phyloP scores from a whole-genome alignment of 1,139 yeast species.

The Nakaseomyces kungkrabaensis region DNA sequence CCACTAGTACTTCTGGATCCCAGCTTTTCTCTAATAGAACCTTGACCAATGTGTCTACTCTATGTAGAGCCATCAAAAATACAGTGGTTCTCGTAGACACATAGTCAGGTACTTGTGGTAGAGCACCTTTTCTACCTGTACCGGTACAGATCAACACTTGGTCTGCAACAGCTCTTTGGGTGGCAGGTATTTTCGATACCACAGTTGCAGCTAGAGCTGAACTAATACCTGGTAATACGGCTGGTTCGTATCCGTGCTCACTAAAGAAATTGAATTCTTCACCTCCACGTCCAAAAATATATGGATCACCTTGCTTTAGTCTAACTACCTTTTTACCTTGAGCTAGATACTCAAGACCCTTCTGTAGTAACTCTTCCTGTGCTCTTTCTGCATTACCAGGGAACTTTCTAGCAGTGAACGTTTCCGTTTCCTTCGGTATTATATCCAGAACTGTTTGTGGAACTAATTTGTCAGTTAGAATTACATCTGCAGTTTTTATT shows the following conservation, averaged over 20 bases:
- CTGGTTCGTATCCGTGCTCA: conserved; percentile 57
- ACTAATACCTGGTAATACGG: conserved; percentile 79
- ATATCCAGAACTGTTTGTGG: conserved; percentile 79
- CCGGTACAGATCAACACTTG: conserved; percentile 92
- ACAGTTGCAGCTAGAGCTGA: conserved; percentile 88
- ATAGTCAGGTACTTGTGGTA: conserved; percentile 72
- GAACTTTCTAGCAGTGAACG: conserved; percentile 84
- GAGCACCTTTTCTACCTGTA: conserved; percentile 78
- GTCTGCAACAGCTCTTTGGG: conserved; percentile 88
- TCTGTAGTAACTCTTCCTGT: conserved; percentile 66
- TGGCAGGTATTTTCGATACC: conserved; percentile 77
- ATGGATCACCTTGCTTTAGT: conserved; percentile 94
- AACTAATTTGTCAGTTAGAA: conserved; percentile 84
- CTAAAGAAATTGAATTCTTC: conserved; percentile 72
- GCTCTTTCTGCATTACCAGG: conserved; percentile 97
- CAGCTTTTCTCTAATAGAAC: conserved; percentile 51
- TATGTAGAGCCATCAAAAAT: conserved; percentile 82
- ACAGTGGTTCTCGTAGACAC: conserved; percentile 68
- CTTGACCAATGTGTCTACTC: conserved; percentile 60
- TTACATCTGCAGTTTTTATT: conserved; percentile 70
- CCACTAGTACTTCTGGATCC: conserved; percentile 68
- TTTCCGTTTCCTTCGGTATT: conserved; percentile 63
- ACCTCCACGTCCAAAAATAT: conserved; percentile 94
- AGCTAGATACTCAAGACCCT: conserved; percentile 56
- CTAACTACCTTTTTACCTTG: conserved; percentile 75